Base-by-base conservation (phyloP, 106 monocot genomes). In the Cymbidium sinense region DNA sequence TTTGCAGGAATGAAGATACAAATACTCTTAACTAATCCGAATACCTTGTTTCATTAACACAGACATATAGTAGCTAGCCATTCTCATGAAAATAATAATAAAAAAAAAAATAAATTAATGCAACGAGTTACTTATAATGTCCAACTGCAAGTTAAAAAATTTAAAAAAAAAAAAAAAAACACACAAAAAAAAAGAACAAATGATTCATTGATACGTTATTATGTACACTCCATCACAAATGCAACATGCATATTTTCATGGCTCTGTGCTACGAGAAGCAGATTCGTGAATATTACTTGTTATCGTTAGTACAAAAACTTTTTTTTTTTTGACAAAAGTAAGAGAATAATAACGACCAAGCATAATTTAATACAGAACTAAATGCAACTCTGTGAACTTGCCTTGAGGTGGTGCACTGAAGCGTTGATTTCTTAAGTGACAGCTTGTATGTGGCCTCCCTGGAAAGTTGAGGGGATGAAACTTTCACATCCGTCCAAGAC, bases 401-500 rank as follows among this genome's bases (percentile, higher is more conserved):
- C 98, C 94, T 90, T 34, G 90, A 90, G 67, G 94, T 87, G 20
- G 79, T 89, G 84, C 82, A 86, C 27, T 92, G 90, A 18, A 99
- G 84, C 28, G 84, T 90, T 64, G 84, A 90, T 58, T 92, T 64
- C 58, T 87, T 87, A 5, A 99, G 88, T 21, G 98, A 99, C 47
- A 99, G 62, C 79, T 99, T 99, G 82, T 99, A 99, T 23, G 82
- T 82, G 33, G 86, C 81, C 80, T 90, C 94, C 43, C 98, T 92
- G 0, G 83, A 81, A 77, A 94, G 94, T 76, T 99, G 94, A 70
- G 98, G 98, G 74, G 98, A 94, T 35, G 87, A 87, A 52, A 92
- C 82, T 81, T 84, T 94, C 64, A 99, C 88, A 80, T 98, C 98
- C 17, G 90, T 77, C 98, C 98, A 98, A 41, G 81, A 81, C 98